Evolutionary conservation across 306 rosid species (phyloP), one percentile per base, ranked within the genome.

Genomic region (Ormosia emarginata): DNA sequence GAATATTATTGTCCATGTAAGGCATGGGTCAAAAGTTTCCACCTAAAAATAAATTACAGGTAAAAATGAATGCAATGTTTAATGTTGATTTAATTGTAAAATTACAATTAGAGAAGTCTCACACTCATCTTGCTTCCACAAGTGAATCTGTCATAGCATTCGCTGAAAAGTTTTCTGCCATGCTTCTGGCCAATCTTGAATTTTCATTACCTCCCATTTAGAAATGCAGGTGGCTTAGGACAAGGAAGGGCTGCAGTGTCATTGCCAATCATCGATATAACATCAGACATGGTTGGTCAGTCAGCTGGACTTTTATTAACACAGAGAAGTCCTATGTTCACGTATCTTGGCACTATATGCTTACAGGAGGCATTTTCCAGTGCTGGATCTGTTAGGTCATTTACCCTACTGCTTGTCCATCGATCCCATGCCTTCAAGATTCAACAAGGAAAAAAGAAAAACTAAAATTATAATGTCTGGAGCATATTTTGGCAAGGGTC

Each of bases 221-320:
- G 75, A 69, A 79, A 86, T 41, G 82, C 89, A 12, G 47, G 44
- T 29, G 78, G 79, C 18, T 67, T 79, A 7, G 89, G 89, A 36
- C 0, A 66, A 34, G 86, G 82, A 3, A 86, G 47, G 2, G 33
- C 32, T 8, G 50, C 34, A 68, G 11, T 79, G 18, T 86, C 79
- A 74, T 86, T 86, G 15, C 82, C 79, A 52, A 86, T 40, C 89
- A 82, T 79, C 14, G 89, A 67, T 47, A 79, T 86, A 79, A 82
- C 84, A 53, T 82, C 84, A 61, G 84, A 79, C 84, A 86, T 79
- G 52, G 66, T 68, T 17, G 89, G 86, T 10, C 89, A 82, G 7
- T 86, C 89, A 1, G 11, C 76, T 52, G 88, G 63, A 17, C 83
- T 72, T 72, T n/a, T n/a, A n/a, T n/a, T 81, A 49, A 81, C 88